phyloP scores from a whole-genome alignment of 2,329 filamentous ascomycete genomes.

The Botrytis galanthina region DNA sequence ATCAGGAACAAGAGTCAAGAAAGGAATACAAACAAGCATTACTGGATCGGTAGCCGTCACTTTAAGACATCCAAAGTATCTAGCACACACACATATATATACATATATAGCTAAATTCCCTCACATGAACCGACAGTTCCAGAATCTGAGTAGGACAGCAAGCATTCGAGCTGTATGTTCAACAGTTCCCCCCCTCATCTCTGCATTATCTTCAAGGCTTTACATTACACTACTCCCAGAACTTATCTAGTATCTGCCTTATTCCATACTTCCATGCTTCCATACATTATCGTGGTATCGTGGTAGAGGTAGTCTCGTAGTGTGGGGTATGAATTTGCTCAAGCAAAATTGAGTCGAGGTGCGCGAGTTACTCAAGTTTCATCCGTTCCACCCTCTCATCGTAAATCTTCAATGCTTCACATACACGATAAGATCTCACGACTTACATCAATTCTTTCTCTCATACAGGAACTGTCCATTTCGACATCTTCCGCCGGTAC shows the following conservation, averaged over 20 bases:
- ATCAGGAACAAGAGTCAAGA: not conserved
- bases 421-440: not conserved
- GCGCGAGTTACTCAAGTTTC: not conserved
- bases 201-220: not conserved
- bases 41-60: not conserved
- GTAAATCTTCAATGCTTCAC: not conserved
- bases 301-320: not conserved
- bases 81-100: not conserved
- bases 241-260: not conserved
- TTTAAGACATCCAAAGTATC: not conserved
- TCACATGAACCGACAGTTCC: not conserved
- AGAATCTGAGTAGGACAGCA: not conserved
- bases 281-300: not conserved
- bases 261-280: not conserved
- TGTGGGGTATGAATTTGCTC: not conserved
- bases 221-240: not conserved
- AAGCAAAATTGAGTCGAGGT: not conserved
- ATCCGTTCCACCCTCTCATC: not conserved
- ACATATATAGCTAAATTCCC: not conserved
- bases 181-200: not conserved
- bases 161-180: not conserved
- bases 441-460: not conserved
- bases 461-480: not conserved
- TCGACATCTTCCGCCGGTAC: not conserved
- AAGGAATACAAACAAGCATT: not conserved